Percentiles rank a stretch among this genome's conserved stretches.
Evolutionary conservation across 495 filamentous ascomycete genomes (phyloP).

Genomic region (Aspergillus egyptiacus): DNA sequence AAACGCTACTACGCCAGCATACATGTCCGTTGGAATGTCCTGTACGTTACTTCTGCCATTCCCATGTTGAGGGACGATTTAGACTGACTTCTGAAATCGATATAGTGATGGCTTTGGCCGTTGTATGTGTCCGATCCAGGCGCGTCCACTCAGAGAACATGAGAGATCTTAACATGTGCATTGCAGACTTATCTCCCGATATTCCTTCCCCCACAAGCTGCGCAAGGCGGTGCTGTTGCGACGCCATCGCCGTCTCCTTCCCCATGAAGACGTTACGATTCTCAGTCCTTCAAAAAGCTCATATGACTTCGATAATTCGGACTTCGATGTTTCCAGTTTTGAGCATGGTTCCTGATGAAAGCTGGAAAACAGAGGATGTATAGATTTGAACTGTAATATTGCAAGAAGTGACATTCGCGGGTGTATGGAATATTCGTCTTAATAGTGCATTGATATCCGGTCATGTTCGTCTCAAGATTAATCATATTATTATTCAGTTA

Average conservation of each 20-base stretch:
- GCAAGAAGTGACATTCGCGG: no score
- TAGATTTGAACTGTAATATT: not conserved
- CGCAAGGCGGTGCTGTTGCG: constrained; percentile 34
- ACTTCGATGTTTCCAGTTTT: not conserved
- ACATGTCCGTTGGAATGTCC: constrained; percentile 81
- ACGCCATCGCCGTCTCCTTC: constrained; percentile 41
- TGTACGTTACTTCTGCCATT: constrained; percentile 46
- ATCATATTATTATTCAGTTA: not conserved
- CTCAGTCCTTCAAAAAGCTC: not conserved
- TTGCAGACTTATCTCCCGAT: constrained; percentile 72
- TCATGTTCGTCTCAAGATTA: not conserved
- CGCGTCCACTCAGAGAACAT: not conserved
- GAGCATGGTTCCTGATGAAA: no score
- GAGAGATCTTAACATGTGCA: constrained; percentile 13
- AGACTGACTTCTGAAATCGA: constrained; percentile 15
- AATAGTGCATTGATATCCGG: not conserved
- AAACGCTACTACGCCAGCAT: constrained; percentile 64
- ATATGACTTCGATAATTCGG: not conserved
- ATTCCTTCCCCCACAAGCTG: constrained; percentile 61
- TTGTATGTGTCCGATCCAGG: constrained; percentile 42
- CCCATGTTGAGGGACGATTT: not conserved
- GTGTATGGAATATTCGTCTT: no score
- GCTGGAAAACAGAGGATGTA: no score
- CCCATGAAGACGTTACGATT: constrained; percentile 19
- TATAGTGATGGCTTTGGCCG: constrained; percentile 69